phyloP scores from a whole-genome alignment of 805 yeast species.

The Saccharomycopsis guyanensis region DNA sequence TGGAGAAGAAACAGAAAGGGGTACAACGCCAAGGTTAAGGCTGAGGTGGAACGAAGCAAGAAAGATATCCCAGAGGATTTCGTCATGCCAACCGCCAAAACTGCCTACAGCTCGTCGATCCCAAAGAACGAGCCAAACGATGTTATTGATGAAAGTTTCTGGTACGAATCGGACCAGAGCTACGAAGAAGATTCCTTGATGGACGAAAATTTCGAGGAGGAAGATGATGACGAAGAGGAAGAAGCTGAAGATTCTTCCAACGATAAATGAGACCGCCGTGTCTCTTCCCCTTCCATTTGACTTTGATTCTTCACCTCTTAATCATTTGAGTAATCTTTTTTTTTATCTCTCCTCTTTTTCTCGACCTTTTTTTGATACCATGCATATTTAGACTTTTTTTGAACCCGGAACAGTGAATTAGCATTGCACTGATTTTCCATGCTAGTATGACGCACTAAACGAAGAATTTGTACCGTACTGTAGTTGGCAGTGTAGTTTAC shows the following conservation, averaged over 20 bases:
- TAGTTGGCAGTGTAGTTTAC: too few relatives aligned
- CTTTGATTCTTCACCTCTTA: too few relatives aligned
- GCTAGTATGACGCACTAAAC: too few relatives aligned
- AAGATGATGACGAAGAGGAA: conserved; percentile 53
- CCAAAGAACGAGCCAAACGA: conserved; percentile 30
- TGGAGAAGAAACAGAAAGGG: conserved; percentile 76
- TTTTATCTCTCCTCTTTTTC: background rate
- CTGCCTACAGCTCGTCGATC: conserved; percentile 40
- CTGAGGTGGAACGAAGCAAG: conserved; percentile 78
- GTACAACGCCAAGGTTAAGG: conserved; percentile 65
- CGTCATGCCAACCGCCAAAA: conserved; percentile 65
- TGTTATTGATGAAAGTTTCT: conserved; percentile 71
- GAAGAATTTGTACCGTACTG: too few relatives aligned
- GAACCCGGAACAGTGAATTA: too few relatives aligned
- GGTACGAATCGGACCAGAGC: conserved; percentile 75
- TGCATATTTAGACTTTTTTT: background rate
- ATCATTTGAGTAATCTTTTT: background rate
- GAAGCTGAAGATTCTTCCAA: too few relatives aligned
- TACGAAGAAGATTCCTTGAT: conserved; percentile 45
- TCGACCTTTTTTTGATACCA: background rate
- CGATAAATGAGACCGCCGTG: too few relatives aligned
- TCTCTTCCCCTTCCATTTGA: too few relatives aligned
- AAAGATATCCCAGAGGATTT: conserved; percentile 84
- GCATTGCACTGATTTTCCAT: too few relatives aligned
- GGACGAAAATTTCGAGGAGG: conserved; percentile 47